These are phyloP conservation scores for Ophiosphaerella narmari DNA, from an alignment of 2,329 filamentous ascomycete genomes.

Conservation along the genomic window DNA sequence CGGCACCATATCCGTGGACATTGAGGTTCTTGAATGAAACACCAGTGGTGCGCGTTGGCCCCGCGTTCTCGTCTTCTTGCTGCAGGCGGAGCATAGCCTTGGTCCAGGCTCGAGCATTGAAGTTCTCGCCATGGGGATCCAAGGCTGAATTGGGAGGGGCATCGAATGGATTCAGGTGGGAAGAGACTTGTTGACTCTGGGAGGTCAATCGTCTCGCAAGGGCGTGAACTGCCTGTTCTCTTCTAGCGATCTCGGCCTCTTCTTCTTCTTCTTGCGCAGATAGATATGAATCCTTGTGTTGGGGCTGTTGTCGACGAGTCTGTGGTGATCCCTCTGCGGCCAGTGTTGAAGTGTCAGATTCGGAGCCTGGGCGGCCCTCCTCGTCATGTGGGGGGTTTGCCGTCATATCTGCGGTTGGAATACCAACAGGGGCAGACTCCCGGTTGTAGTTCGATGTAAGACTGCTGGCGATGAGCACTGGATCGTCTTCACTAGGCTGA, in stretches of 20 bases:
- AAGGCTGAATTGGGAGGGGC: slow-evolving; percentile 49
- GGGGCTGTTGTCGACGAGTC: slow-evolving; percentile 17
- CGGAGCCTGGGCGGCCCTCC: slow-evolving; percentile 19
- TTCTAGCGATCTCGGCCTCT: slow-evolving; percentile 26
- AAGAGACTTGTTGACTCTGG: slow-evolving; percentile 45
- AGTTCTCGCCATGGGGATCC: slow-evolving; percentile 54
- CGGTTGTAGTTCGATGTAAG: slow-evolving; percentile 51
- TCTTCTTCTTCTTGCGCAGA: slow-evolving; percentile 28
- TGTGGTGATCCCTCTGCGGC: slow-evolving; percentile 31
- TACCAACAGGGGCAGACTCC: slow-evolving; percentile 43
- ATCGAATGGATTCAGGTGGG: slow-evolving; percentile 45
- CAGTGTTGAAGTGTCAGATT: slow-evolving; percentile 42
- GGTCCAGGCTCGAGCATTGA: slow-evolving; percentile 55
- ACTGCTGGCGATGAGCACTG: slow-evolving; percentile 41
- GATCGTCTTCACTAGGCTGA: background rate
- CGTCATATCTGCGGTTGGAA: slow-evolving; percentile 36
- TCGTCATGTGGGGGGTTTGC: slow-evolving; percentile 18
- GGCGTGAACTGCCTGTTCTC: slow-evolving; percentile 45
- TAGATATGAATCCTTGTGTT: slow-evolving; percentile 24
- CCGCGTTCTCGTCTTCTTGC: slow-evolving; percentile 47
- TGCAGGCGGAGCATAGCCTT: slow-evolving; percentile 56
- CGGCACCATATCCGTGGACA: slow-evolving; percentile 55
- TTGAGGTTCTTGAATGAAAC: slow-evolving; percentile 53
- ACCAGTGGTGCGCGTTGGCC: slow-evolving; percentile 52
- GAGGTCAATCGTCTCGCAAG: slow-evolving; percentile 51